Base-by-base conservation (phyloP, 2,329 filamentous ascomycete species). In the Pseudogymnoascus sp. region DNA sequence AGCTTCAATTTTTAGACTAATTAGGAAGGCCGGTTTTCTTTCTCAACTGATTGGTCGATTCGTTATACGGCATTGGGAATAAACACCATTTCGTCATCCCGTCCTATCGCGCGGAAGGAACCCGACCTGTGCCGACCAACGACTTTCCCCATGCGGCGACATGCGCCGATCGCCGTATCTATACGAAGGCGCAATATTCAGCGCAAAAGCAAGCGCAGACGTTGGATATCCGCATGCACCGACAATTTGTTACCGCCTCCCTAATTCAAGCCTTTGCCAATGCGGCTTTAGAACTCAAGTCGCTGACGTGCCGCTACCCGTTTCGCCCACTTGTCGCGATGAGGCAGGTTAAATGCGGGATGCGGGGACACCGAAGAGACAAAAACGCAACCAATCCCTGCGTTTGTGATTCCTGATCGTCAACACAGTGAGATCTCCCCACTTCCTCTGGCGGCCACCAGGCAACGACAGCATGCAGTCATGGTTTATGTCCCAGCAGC, bases 191-290 rank as follows among this genome's bases (percentile, higher is more conserved):
- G 28, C 28, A 57, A 53, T 53, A 53, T 19, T 3, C 47, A 17
- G 26, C 23, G 23, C 44, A 53, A 53, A 57, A 11, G 28, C 33
- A 19, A 33, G 11, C n/a, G 10, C 23, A 57, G 10, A 33, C 8
- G 50, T 33, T 57, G 23, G 28, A 33, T 57, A 19, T 21, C 50
- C 50, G 28, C 17, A 57, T 19, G 26, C 50, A 33, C 28, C 33
- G 50, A 53, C 50, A 13, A 13, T 21, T 33, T 17, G 21, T 57
- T 33, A 33, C 47, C 47, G 47, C 47, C 47, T 57, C 26, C 47
- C 47, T 33, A 33, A 57, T 57, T 33, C 26, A 57, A 33, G 47
- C 47, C 47, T 57, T 57, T 33, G 47, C 47, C 47, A 57, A 57
- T 57, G 26, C 47, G 15, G 28, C 26, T 57, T 57, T n/a, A 10